Evolutionary conservation across 371 early-diverging fungal genomes (phyloP), one percentile per base, ranked within the genome.

Genomic region (Mortierella sp.): DNA sequence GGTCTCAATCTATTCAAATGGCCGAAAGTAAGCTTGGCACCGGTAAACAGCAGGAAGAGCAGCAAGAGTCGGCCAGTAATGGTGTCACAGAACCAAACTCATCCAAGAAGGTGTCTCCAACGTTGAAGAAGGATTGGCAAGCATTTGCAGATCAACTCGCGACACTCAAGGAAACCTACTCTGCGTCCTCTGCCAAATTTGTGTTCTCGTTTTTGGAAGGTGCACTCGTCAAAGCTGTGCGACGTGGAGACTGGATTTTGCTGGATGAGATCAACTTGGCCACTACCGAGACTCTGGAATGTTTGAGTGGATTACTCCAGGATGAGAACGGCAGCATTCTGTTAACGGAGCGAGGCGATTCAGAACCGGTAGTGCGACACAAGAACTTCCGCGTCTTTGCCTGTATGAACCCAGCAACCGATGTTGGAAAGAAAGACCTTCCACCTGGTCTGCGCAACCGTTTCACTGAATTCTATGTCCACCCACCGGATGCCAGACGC

Each of bases 351-450:
- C 90, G 95, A 41, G 99, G 98, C 45, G 98, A 96, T 73, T 89
- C 88, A 16, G 88, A 90, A 57, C 93, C 93, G 21, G 87, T 98
- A 21, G 80, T 84, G 39, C 87, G 99, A 37, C 99, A 99, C 81
- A 92, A 93, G 25, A 92, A 94, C 57, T 99, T 99, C 86, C 88
- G 97, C 12, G 82, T 99, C 7, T 99, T 99, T 82, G 98, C 96
- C 1, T 99, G 99, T 81, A 99, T 99, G 99, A 99, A 99, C 83
- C 99, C 99, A 19, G 94, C 97, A n/a, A 98, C 94, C 12, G 98
- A 98, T 83, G 96, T 96, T 1, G 99, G 99, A 49, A 99, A 99
- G 81, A 92, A 96, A 46, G 94, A 98, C 68, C 87, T 98, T 22
- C 96, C 99, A 13, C 92, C 92, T 5, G 95, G 95, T 13, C 84